Base-by-base conservation (phyloP, 2,329 filamentous ascomycete genomes). In the Penicillium brasilianum region DNA sequence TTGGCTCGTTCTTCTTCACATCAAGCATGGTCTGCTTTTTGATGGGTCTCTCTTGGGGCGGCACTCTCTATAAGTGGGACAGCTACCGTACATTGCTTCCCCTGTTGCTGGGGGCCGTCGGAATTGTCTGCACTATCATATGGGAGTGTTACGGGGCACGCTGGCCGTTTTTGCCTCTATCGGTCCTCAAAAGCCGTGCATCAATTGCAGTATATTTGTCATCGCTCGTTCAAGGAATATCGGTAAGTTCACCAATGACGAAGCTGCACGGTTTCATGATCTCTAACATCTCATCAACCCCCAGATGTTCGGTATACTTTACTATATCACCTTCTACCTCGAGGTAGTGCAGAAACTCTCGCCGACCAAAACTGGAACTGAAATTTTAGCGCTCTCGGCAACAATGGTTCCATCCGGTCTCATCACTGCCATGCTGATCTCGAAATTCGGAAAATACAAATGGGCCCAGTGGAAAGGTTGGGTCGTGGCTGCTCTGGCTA, bases 11-110 rank as follows among this genome's bases (percentile, higher is more conserved):
- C 7, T 65, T 81, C 6, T 80, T 81, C 61, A 67, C 79, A 9
- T 68, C 70, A 4, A 69, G 72, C 20, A 68, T 73, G 28, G 77
- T 76, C 0, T 69, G 64, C 46, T 74, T 78, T 54, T 72, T 81
- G 7, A 67, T 80, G 30, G 74, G 72, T 2, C 61, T 80, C 2
- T 76, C 76, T 0, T 80, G 77, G 72, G 78, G 76, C 2, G 78
- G 78, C 4, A 66, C 73, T 4, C 71, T 76, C 39, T 72, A 76
- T 57, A 64, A 74, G 1, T 81, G 78, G 78, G 50, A 34, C 5
- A 74, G 69, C 25, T 73, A 62, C 14, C 71, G 69, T 20, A 79
- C 77, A 1, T 60, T 80, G 13, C 66, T 72, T 16, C 77, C 78
- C 2, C 60, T 80, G 28, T 56, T 74, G 2, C 14, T 74, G 6